A percentile compares a stretch with the other conserved stretches of the same genome.
Conservation (phyloP, 2,329 filamentous ascomycete species). For the Bipolaris cookei region DNA sequence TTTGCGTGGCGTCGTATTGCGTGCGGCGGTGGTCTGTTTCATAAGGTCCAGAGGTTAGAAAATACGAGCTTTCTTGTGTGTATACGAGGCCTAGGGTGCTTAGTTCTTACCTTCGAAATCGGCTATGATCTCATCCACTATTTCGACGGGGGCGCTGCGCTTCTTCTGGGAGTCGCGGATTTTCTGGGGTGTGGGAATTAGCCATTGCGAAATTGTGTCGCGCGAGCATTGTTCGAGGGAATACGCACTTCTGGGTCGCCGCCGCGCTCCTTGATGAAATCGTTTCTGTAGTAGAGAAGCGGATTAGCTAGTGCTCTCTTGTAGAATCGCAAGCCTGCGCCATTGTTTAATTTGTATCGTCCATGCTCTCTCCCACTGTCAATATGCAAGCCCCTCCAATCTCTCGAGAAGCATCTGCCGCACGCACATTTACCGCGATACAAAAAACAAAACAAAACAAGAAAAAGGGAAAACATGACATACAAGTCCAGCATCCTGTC, state of each 20-base stretch:
- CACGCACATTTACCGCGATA: not conserved
- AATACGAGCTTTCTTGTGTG: no score
- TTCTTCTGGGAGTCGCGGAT: conserved; percentile 90
- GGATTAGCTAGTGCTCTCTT: conserved; percentile 18
- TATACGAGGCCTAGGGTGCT: no score
- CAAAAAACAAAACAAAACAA: not conserved
- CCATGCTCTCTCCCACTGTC: not conserved
- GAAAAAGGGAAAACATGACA: not conserved
- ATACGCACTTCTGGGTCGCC: conserved; percentile 74
- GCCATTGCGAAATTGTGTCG: not conserved
- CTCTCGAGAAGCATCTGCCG: not conserved
- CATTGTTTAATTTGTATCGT: not conserved
- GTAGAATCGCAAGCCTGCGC: not conserved
- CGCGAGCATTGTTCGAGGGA: not conserved
- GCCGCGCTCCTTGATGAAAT: conserved; percentile 75
- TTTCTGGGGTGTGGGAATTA: conserved; percentile 50
- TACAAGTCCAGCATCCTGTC: conserved; percentile 45
- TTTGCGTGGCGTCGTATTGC: conserved; percentile 78
- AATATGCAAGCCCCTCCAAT: conserved; percentile 5
- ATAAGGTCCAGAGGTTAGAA: not conserved
- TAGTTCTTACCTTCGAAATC: conserved; percentile 66
- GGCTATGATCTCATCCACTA: conserved; percentile 88
- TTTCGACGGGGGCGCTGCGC: conserved; percentile 78
- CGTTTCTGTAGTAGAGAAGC: conserved; percentile 50
- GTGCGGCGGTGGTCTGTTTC: conserved; percentile 73